Conservation (phyloP, 1,139 yeast genomes). For the Hansenula lynferdii region DNA sequence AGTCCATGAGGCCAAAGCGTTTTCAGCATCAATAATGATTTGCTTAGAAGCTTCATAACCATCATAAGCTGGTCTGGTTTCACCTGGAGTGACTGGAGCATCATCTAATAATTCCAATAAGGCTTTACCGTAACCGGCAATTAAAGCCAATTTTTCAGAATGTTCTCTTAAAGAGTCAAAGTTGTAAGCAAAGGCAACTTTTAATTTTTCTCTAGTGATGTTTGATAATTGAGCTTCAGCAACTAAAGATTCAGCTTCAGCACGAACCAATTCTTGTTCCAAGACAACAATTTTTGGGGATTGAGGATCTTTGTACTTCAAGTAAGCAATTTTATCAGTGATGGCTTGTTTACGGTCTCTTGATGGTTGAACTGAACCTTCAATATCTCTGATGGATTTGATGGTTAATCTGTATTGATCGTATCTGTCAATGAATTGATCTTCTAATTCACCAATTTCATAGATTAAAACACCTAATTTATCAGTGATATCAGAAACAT, state of each 20-base stretch:
- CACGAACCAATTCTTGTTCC: conserved; percentile 98
- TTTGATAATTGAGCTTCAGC: conserved; percentile 99
- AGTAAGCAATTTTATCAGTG: conserved; percentile 95
- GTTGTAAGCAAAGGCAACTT: conserved; percentile 96
- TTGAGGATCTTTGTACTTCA: conserved; percentile 97
- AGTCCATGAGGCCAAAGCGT: conserved; percentile 95
- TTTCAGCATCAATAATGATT: conserved; percentile 95
- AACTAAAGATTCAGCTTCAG: conserved; percentile 97
- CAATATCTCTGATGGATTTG: conserved; percentile 93
- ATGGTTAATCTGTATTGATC: conserved; percentile 96
- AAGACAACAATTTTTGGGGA: conserved; percentile 92
- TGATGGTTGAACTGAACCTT: conserved; percentile 96
- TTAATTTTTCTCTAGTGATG: conserved; percentile 95
- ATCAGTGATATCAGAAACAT: conserved; percentile 95
- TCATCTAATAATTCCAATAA: conserved; percentile 93
- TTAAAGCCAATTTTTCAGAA: conserved; percentile 92
- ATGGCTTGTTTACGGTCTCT: conserved; percentile 97
- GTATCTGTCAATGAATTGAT: conserved; percentile 94
- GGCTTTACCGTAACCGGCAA: conserved; percentile 99
- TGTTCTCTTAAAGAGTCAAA: conserved; percentile 95
- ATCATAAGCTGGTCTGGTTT: conserved; percentile 96
- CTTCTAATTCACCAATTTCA: conserved; percentile 97
- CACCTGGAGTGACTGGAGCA: conserved; percentile 98
- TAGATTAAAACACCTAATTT: conserved; percentile 92
- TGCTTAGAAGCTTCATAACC: conserved; percentile 98